Evolutionary conservation across 345 rosid species (phyloP).

Genomic region (Gossypium sturtianum): DNA sequence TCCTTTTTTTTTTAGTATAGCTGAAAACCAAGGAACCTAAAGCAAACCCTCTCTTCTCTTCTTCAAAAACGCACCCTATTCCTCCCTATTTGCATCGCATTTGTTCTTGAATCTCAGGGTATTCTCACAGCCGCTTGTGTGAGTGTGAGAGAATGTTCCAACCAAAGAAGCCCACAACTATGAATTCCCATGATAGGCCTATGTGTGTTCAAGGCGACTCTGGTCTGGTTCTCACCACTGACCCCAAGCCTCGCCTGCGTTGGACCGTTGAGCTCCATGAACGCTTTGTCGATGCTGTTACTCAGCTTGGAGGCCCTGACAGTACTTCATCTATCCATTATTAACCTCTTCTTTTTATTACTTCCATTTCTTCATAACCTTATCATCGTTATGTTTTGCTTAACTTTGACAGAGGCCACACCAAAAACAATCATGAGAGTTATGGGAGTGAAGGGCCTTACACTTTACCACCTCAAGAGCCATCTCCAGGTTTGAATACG

Average conservation of each 20-base stretch:
- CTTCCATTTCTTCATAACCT: background rate
- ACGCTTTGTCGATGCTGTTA: constrained; percentile 96
- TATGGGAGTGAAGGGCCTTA: constrained; percentile 99
- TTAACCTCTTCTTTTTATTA: background rate
- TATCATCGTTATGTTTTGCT: background rate
- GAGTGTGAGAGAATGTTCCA: constrained; percentile 77
- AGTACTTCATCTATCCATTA: constrained; percentile 30
- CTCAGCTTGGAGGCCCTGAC: constrained; percentile 99
- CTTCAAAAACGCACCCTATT: constrained; percentile 57
- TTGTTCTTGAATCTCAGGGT: constrained; percentile 71
- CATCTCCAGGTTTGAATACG: constrained; percentile 91
- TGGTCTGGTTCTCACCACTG: constrained; percentile 98
- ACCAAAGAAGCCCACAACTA: constrained; percentile 80
- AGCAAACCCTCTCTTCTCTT: background rate
- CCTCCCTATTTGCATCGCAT: constrained; percentile 80
- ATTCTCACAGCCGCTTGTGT: constrained; percentile 18
- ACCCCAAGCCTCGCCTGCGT: constrained; percentile 98
- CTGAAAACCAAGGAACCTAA: background rate
- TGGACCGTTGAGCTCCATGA: constrained; percentile 99
- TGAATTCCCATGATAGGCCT: constrained; percentile 83
- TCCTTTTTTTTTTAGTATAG: background rate
- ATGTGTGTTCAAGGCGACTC: constrained; percentile 99
- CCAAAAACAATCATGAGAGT: constrained; percentile 99
- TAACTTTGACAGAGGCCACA: constrained; percentile 74
- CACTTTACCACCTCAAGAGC: constrained; percentile 99